Conservation (phyloP, 139 green algal species). For the Zygnema circumcarinatum region DNA sequence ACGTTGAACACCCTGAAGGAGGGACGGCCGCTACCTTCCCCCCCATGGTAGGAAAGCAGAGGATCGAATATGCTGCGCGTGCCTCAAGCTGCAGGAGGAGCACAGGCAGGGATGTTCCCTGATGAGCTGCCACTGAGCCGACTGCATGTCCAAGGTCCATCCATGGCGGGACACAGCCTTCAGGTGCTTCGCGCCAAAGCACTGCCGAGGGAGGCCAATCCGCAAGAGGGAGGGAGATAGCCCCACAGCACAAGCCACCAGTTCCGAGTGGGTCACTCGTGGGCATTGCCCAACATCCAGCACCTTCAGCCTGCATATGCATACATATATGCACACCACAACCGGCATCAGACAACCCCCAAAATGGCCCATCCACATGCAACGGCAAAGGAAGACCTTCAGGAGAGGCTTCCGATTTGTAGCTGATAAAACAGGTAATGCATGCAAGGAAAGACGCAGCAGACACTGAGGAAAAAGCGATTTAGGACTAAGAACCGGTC, state of each 20-base stretch:
- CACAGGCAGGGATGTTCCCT: not conserved
- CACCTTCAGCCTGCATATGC: slow-evolving; percentile 3
- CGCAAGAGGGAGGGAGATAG: not conserved
- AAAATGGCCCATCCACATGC: not conserved
- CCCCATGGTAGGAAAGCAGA: not conserved
- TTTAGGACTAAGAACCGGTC: not conserved
- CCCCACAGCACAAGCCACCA: not conserved
- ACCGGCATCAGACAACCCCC: not conserved
- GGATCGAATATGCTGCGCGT: not conserved
- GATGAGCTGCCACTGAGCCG: not conserved
- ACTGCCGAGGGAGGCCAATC: not conserved
- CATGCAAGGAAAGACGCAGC: not conserved
- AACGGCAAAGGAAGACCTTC: not conserved
- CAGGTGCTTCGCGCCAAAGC: slow-evolving; percentile 5
- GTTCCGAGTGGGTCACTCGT: not conserved
- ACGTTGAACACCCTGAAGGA: no score
- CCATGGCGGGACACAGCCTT: slow-evolving; percentile 2
- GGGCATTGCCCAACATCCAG: not conserved
- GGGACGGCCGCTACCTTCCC: not conserved
- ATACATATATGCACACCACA: not conserved
- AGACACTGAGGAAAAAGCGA: not conserved
- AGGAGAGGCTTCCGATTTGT: not conserved
- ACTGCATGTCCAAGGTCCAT: not conserved
- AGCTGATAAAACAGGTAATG: no score
- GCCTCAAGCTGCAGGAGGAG: not conserved